These are phyloP conservation scores for Fusarium annulatum DNA, from an alignment of 2,329 filamentous ascomycete genomes.

Conservation along the genomic window DNA sequence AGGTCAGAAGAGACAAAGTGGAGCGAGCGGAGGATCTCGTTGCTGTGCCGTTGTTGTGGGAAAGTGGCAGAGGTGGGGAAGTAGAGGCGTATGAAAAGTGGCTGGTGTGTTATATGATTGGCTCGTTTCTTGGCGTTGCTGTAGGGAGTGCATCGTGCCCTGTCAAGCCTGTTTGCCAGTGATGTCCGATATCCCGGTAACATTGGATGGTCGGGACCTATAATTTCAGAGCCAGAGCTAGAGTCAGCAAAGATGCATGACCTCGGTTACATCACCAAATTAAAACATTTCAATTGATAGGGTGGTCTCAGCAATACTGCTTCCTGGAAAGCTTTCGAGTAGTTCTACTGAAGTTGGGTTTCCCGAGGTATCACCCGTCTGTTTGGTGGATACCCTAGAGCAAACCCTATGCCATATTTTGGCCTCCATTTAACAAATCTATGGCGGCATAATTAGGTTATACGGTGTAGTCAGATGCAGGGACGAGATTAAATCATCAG, in stretches of 20 bases:
- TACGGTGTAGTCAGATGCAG: neutral
- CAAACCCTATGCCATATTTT: neutral
- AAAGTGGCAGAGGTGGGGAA: conserved; percentile 12
- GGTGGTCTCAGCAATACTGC: neutral
- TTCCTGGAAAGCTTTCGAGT: neutral
- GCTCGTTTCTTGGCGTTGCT: conserved; percentile 26
- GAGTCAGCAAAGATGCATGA: neutral
- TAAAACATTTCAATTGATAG: neutral
- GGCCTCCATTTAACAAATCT: too few species aligned
- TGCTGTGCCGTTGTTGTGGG: conserved; percentile 41
- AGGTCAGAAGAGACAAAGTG: conserved; percentile 29
- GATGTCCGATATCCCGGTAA: neutral
- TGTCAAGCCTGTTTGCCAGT: conserved; percentile 1
- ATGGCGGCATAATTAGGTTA: neutral
- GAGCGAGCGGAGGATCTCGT: conserved; percentile 35
- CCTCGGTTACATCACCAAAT: neutral
- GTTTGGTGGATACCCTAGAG: neutral
- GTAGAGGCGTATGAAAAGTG: conserved; percentile 10
- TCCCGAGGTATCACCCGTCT: neutral
- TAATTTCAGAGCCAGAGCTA: neutral
- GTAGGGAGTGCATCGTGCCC: conserved; percentile 17
- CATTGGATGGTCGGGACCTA: neutral
- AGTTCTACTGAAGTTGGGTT: neutral
- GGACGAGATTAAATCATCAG: neutral
- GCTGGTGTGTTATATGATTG: conserved; percentile 22